Base-by-base conservation (phyloP, 805 yeast species). In the Saccharomycopsis microspora region DNA sequence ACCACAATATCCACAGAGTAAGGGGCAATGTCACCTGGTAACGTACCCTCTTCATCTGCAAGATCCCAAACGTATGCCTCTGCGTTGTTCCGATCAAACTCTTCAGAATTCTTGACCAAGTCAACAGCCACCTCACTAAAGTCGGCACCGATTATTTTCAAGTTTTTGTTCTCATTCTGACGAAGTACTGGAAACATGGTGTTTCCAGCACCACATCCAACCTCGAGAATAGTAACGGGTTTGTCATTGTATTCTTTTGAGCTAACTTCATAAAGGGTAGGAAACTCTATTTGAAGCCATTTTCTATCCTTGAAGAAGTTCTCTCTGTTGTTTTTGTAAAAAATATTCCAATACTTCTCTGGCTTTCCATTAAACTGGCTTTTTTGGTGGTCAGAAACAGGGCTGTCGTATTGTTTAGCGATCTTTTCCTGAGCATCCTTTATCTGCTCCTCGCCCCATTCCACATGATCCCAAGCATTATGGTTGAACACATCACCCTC, bases 201-300 rank as follows among this genome's bases (percentile, higher is more conserved):
- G 63, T 93, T 93, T 7, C 98, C 98, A 4, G 96, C 97, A 48
- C 98, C 98, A 66, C 98, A 93, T 3, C 98, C 98, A 42, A 93
- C 82, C 64, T 93, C 98, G 47, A 93, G 71, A 34, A 93, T 82
- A 3, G 81, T 78, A 28, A 73, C 72, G 4, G 82, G 76, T n/a
- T 87, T 83, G 5, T 81, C 71, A 5, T 44, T 44, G 35, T 44
- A 52, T 55, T 80, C 83, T 29, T 75, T 73, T 53, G 78, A 76
- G 3, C 95, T 86, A 4, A 86, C 83, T 52, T 80, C 82, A 59
- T 83, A 90, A 35, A 93, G 65, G 9, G 76, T 67, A 1, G 98
- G 98, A 54, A 93, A 93, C 66, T 93, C 98, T 43, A 90, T 82
- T 60, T 85, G 87, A 51, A 93, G 70, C 98, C 98, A 93, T 60